Evolutionary conservation across 2,329 filamentous ascomycete species (phyloP).

Genomic region (Aotearoamyces nothofagi): DNA sequence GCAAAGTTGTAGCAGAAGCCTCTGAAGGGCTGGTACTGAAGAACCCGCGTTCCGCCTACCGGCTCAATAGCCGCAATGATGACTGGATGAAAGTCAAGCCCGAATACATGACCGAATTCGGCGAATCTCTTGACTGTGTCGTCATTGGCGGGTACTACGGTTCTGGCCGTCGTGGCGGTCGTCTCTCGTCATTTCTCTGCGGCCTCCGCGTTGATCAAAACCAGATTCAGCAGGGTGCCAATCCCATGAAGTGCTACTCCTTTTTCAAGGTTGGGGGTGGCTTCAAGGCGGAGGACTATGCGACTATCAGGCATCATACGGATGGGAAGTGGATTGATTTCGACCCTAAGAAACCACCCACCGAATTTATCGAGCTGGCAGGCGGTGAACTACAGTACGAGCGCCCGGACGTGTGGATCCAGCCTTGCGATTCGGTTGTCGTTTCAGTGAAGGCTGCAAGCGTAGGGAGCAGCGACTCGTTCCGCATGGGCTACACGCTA

Average conservation of each 20-base stretch:
- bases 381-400: slow-evolving; percentile 62
- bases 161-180: slow-evolving; percentile 69
- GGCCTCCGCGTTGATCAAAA: slow-evolving; percentile 64
- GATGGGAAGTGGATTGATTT: slow-evolving; percentile 87
- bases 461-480: slow-evolving; percentile 59
- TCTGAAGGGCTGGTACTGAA: slow-evolving; percentile 89
- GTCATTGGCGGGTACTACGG: slow-evolving; percentile 90
- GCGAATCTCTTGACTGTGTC: slow-evolving; percentile 80
- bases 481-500: slow-evolving; percentile 61
- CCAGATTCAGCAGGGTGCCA: slow-evolving; percentile 37
- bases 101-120: slow-evolving; percentile 95
- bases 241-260: slow-evolving; percentile 69
- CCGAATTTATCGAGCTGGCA: slow-evolving; percentile 64
- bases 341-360: slow-evolving; percentile 64
- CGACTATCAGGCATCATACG: slow-evolving; percentile 65
- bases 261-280: slow-evolving; percentile 98
- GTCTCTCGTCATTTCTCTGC: slow-evolving; percentile 76
- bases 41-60: slow-evolving; percentile 77
- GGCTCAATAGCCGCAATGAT: slow-evolving; percentile 77
- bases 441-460: slow-evolving; percentile 79
- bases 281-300: slow-evolving; percentile 73
- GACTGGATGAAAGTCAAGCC: slow-evolving; percentile 99
- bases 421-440: slow-evolving; percentile 74
- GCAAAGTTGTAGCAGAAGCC: slow-evolving; percentile 70
- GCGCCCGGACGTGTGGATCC: slow-evolving; percentile 84